A percentile compares a stretch with the other conserved stretches of the same genome.
Conservation (phyloP, 176 grass and related monocot species). For the Tillandsia fasciculata region DNA sequence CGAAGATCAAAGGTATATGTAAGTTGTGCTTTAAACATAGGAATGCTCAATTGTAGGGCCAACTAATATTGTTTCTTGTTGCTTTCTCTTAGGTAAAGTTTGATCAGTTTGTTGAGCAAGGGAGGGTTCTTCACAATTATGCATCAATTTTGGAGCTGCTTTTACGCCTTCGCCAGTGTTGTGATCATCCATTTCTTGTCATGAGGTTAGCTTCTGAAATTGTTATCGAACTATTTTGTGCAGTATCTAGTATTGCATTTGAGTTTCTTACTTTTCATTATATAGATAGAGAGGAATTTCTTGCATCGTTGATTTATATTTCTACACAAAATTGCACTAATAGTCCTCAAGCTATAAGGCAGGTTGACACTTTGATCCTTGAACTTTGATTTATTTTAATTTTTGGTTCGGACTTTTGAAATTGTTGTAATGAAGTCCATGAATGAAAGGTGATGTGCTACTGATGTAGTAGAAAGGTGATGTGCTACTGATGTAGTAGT, state of each 20-base stretch:
- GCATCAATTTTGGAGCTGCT: conserved; percentile 97
- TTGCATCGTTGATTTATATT: neutral
- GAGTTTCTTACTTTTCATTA: neutral
- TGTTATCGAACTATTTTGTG: neutral
- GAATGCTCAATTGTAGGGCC: conserved; percentile 14
- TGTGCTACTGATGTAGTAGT: too few species aligned
- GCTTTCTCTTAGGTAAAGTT: conserved; percentile 72
- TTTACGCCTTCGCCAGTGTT: conserved; percentile 93
- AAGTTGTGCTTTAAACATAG: conserved; percentile 9
- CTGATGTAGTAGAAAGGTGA: too few species aligned
- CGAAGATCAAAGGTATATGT: conserved; percentile 63
- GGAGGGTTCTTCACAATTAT: conserved; percentile 93
- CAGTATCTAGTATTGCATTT: neutral
- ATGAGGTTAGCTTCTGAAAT: conserved; percentile 61
- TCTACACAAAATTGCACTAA: neutral
- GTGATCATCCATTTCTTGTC: conserved; percentile 97
- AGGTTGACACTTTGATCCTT: too few species aligned
- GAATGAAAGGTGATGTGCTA: too few species aligned
- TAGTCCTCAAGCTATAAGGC: too few species aligned
- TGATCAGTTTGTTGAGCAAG: conserved; percentile 96
- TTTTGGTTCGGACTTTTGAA: too few species aligned
- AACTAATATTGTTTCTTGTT: conserved; percentile 11
- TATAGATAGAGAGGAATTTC: neutral
- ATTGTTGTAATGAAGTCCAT: too few species aligned
- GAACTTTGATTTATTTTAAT: too few species aligned